phyloP scores from a whole-genome alignment of 805 yeast genomes.

The Ogataea allantospora region DNA sequence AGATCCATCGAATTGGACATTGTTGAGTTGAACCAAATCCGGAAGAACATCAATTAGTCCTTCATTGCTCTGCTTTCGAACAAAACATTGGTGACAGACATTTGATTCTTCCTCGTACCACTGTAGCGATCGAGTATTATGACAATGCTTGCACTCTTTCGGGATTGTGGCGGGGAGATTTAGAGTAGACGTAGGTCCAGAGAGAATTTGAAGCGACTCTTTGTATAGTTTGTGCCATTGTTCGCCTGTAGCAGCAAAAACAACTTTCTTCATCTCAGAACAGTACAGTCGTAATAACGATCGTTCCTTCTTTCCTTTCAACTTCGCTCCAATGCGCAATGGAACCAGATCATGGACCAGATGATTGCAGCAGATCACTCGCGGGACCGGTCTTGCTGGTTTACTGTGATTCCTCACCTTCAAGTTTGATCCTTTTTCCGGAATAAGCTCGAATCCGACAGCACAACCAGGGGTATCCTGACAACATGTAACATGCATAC shows the following conservation, averaged over 20 bases:
- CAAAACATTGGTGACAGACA: conserved; percentile 29
- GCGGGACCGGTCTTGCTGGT: conserved; percentile 44
- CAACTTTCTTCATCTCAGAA: conserved; percentile 33
- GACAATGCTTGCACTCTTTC: conserved; percentile 21
- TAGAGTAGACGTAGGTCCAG: neutral
- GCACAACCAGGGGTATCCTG: conserved; percentile 43
- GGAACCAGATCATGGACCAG: conserved; percentile 21
- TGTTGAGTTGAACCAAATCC: conserved; percentile 17
- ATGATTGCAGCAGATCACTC: conserved; percentile 44
- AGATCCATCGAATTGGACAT: conserved; percentile 17
- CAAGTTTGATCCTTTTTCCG: conserved; percentile 18
- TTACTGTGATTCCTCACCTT: conserved; percentile 23
- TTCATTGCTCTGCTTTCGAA: conserved; percentile 23
- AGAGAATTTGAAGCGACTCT: conserved; percentile 1
- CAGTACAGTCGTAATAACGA: conserved; percentile 42
- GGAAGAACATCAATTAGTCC: conserved; percentile 27
- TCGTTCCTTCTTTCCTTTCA: conserved; percentile 26
- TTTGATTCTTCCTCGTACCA: conserved; percentile 20
- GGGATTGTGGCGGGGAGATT: neutral
- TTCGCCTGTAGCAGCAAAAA: conserved; percentile 8
- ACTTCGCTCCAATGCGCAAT: conserved; percentile 34
- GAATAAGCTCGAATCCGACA: conserved; percentile 52
- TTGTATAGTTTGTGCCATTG: conserved; percentile 13
- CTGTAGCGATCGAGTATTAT: conserved; percentile 18
- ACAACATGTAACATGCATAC: conserved; percentile 59